phyloP scores from a whole-genome alignment of 2,329 filamentous ascomycete species.

The Herpotrichia juniperi region DNA sequence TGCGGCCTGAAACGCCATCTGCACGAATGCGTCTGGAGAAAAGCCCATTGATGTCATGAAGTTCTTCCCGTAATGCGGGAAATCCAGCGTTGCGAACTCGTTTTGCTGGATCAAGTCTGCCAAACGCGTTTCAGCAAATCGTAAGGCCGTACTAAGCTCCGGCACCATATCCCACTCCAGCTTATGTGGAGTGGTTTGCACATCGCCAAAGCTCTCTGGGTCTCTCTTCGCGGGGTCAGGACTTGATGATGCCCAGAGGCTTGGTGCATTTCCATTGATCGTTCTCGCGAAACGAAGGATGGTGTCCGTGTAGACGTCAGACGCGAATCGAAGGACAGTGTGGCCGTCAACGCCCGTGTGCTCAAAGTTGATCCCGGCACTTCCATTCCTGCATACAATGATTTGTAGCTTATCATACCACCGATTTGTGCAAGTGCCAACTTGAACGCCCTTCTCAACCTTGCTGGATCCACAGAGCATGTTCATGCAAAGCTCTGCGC shows the following conservation, averaged over 20 bases:
- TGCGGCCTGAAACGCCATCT: slow-evolving; percentile 98
- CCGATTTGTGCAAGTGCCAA: slow-evolving; percentile 95
- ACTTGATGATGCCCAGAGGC: slow-evolving; percentile 86
- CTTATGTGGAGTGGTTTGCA: slow-evolving; percentile 92
- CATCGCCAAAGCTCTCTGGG: slow-evolving; percentile 88
- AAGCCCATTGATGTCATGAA: slow-evolving; percentile 98
- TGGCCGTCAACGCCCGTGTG: slow-evolving; percentile 98
- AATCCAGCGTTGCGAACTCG: slow-evolving; percentile 92
- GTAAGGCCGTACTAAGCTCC: slow-evolving; percentile 86
- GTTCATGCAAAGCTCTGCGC: slow-evolving; percentile 89
- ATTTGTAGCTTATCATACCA: slow-evolving; percentile 99
- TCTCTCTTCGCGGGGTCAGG: slow-evolving; percentile 93
- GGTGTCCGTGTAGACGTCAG: slow-evolving; percentile 95
- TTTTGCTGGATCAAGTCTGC: slow-evolving; percentile 96
- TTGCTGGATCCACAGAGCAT: slow-evolving; percentile 97
- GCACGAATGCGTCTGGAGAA: slow-evolving; percentile 95
- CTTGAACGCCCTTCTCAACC: slow-evolving; percentile 90
- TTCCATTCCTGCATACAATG: slow-evolving; percentile 98
- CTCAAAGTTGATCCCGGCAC: slow-evolving; percentile 98
- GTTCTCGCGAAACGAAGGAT: slow-evolving; percentile 93
- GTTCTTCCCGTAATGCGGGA: slow-evolving; percentile 89
- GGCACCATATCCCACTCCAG: slow-evolving; percentile 97
- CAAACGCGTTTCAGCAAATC: slow-evolving; percentile 92
- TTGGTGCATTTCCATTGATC: slow-evolving; percentile 93
- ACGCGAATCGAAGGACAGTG: slow-evolving; percentile 94